These are phyloP conservation scores for Fusarium virguliforme DNA, from an alignment of 2,329 filamentous ascomycete species.

Conservation along the genomic window DNA sequence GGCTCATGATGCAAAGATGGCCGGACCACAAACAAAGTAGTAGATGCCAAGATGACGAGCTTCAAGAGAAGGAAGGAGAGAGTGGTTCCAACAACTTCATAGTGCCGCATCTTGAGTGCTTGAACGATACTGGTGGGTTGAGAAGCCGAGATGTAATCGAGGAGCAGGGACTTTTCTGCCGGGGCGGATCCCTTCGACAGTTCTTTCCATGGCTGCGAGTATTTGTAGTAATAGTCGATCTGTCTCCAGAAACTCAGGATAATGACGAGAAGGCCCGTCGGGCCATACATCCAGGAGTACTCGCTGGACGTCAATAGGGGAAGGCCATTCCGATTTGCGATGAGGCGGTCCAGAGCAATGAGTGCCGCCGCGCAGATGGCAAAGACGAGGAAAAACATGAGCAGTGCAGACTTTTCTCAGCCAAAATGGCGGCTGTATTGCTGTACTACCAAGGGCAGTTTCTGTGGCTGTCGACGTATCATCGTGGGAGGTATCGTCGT, in stretches of 20 bases:
- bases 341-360: neutral
- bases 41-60: constrained; percentile 7
- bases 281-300: constrained; percentile 8
- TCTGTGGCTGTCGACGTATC: neutral
- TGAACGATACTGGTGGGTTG: neutral
- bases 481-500: neutral
- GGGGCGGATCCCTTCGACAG: neutral
- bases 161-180: neutral
- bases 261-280: constrained; percentile 4
- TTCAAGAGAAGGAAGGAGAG: constrained; percentile 11
- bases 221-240: constrained; percentile 13
- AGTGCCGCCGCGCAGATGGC: neutral
- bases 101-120: neutral
- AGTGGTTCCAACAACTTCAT: neutral
- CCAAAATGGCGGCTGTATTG: constrained; percentile 2
- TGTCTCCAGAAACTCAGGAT: constrained; percentile 12
- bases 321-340: neutral
- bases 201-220: constrained; percentile 9
- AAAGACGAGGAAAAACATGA: neutral
- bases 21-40: constrained; percentile 1
- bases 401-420: neutral
- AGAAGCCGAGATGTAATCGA: constrained; percentile 10
- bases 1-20: neutral
- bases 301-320: neutral
- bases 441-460: neutral